These are phyloP conservation scores for Microthyrium microscopicum DNA, from an alignment of 2,329 filamentous ascomycete genomes.

Conservation along the genomic window DNA sequence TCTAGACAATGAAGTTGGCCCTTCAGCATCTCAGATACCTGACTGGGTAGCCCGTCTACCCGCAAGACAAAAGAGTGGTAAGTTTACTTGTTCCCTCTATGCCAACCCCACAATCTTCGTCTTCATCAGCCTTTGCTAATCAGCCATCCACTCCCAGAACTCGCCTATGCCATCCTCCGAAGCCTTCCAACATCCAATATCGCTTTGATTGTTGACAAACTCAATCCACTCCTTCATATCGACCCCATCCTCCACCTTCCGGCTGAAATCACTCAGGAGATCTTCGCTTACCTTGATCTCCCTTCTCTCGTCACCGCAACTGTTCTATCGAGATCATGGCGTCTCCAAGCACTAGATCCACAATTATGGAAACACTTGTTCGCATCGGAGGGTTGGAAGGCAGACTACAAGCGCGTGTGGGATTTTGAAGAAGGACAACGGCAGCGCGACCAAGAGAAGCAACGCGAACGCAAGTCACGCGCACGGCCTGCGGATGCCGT, in stretches of 20 bases:
- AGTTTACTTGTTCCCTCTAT: conserved; percentile 10
- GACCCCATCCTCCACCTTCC: conserved; percentile 79
- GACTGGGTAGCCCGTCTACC: conserved; percentile 37
- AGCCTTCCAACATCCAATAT: conserved; percentile 67
- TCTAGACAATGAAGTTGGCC: conserved; percentile 17
- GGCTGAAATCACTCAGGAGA: conserved; percentile 76
- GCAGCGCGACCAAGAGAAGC: conserved; percentile 10
- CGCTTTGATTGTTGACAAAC: conserved; percentile 59
- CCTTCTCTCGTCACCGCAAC: conserved; percentile 65
- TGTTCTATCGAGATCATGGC: conserved; percentile 66
- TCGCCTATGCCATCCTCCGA: conserved; percentile 62
- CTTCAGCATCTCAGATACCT: conserved; percentile 27
- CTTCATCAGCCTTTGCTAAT: neutral
- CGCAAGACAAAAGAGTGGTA: conserved; percentile 40
- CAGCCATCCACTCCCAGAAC: conserved; percentile 38
- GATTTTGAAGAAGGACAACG: conserved; percentile 41
- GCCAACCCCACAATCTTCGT: neutral
- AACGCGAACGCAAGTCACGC: conserved; percentile 33
- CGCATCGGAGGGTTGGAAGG: conserved; percentile 70
- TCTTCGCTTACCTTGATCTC: conserved; percentile 74
- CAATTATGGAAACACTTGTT: conserved; percentile 79
- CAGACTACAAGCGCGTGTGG: conserved; percentile 45
- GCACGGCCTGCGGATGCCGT: conserved; percentile 24
- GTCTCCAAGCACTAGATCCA: conserved; percentile 62
- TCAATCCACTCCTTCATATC: conserved; percentile 76